Evolutionary conservation across 1,284 basidiomycete genomes (phyloP).

Genomic region (Pseudozyma tsukubaensis): DNA sequence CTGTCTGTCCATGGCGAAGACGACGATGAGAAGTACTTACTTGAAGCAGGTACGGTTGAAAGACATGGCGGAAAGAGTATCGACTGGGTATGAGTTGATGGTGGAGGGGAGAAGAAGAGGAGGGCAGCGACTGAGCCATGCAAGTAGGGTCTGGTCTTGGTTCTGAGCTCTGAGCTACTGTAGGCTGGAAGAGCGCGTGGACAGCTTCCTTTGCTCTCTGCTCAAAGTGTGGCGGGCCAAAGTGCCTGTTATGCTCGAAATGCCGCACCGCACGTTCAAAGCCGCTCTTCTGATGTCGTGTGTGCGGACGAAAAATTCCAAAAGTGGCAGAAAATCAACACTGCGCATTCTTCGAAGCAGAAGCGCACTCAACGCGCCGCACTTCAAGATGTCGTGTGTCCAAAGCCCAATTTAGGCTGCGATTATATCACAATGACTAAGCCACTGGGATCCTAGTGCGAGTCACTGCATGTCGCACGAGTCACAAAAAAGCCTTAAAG

Average conservation of each 20-base stretch:
- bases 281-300: constrained; percentile 9
- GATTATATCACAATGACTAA: constrained; percentile 32
- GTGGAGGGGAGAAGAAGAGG: constrained; percentile 5
- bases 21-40: constrained; percentile 15
- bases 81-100: constrained; percentile 11
- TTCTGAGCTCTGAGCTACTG: neutral
- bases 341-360: neutral
- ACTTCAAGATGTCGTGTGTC: constrained; percentile 10
- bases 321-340: constrained; percentile 5
- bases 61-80: constrained; percentile 32
- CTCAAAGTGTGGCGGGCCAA: constrained; percentile 28
- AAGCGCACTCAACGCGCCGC: neutral
- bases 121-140: neutral
- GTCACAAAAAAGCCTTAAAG: constrained; percentile 23
- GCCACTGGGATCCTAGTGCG: neutral
- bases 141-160: constrained; percentile 26
- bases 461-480: constrained; percentile 20
- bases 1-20: too few species aligned
- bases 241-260: neutral
- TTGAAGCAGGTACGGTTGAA: constrained; percentile 59
- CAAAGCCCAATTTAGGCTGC: neutral
- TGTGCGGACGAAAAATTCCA: neutral
- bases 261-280: too few species aligned
- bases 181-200: neutral
- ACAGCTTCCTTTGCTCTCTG: neutral